Evolutionary conservation across 2,329 filamentous ascomycete species (phyloP), one percentile per base, ranked within the genome.

Genomic region (Diaporthe eres): DNA sequence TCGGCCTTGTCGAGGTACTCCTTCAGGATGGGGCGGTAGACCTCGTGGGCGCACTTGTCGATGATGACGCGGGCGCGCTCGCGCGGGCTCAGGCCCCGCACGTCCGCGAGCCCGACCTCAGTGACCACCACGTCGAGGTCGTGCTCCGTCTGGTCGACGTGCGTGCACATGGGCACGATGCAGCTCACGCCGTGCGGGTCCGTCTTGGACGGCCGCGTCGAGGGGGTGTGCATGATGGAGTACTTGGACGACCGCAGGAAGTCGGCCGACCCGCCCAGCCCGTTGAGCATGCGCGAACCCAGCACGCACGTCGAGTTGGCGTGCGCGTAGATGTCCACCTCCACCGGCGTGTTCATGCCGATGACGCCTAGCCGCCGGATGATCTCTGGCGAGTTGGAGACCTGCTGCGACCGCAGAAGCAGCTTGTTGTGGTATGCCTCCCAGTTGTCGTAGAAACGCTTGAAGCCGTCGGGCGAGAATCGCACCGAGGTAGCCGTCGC

Each of bases 301-400:
- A 97, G 95, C 31, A 98, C 95, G 82, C 94, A 96, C 73, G 95
- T 98, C 77, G 90, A 93, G 90, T 98, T 98, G 80, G 95, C 95
- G 86, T 98, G 95, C 2, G 95, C 95, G 86, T 98, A 98, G 81
- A 98, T 97, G 85, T 98, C 95, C 22, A 98, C 95, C 86, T 98
- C 95, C 63, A 98, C 94, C 31, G 95, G 95, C 0, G 95, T 98
- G 89, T 98, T 98, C 95, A 98, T 98, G 83, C 94, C 95, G 80
- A 98, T 98, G 79, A 95, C 92, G 77, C 95, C 95, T 1, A 98
- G 88, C 37, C 95, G 91, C 74, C 94, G 92, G 86, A 98, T 98
- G 85, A 98, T 95, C 85, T 98, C 95, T 76, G 95, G 95, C 3
- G 92, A 94, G 89, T 98, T 98, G 81, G 94, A 96, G 13, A 98